phyloP scores from a whole-genome alignment of 1,284 basidiomycete species.

The Takashimella tepidaria region DNA sequence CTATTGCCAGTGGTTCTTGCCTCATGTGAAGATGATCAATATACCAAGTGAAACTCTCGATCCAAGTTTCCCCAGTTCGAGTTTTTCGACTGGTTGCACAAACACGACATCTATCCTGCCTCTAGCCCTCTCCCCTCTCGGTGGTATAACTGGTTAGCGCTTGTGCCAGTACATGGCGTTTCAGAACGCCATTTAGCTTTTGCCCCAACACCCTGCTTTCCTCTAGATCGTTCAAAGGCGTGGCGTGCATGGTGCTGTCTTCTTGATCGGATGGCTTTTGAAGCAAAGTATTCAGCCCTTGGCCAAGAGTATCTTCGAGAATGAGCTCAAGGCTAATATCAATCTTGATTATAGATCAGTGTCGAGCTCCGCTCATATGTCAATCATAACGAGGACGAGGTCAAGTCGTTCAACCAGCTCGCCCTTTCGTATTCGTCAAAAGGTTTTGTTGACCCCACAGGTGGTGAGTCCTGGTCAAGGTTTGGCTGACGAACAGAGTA shows the following conservation, averaged over 20 bases:
- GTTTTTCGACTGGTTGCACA: constrained; percentile 55
- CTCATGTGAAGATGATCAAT: not conserved
- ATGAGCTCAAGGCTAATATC: constrained; percentile 23
- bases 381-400: constrained; percentile 8
- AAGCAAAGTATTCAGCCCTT: constrained; percentile 58
- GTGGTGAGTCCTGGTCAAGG: constrained; percentile 1
- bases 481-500: constrained; percentile 4
- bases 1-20: constrained; percentile 52
- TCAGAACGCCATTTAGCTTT: no score
- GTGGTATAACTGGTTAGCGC: constrained; percentile 57
- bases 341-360: constrained; percentile 1
- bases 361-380: constrained; percentile 2
- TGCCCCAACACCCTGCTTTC: constrained; percentile 56
- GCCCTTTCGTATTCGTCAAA: constrained; percentile 2
- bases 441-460: constrained; percentile 4
- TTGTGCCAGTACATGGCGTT: no score
- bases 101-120: constrained; percentile 57
- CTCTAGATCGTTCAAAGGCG: constrained; percentile 58
- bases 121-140: constrained; percentile 66
- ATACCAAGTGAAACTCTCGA: constrained; percentile 65
- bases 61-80: constrained; percentile 71
- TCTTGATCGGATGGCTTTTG: constrained; percentile 66
- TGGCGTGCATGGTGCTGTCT: constrained; percentile 64
- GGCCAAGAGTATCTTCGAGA: constrained; percentile 35
- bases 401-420: constrained; percentile 8